These are phyloP conservation scores for Verticillium klebahnii DNA, from an alignment of 2,329 filamentous ascomycete species.

Conservation along the genomic window DNA sequence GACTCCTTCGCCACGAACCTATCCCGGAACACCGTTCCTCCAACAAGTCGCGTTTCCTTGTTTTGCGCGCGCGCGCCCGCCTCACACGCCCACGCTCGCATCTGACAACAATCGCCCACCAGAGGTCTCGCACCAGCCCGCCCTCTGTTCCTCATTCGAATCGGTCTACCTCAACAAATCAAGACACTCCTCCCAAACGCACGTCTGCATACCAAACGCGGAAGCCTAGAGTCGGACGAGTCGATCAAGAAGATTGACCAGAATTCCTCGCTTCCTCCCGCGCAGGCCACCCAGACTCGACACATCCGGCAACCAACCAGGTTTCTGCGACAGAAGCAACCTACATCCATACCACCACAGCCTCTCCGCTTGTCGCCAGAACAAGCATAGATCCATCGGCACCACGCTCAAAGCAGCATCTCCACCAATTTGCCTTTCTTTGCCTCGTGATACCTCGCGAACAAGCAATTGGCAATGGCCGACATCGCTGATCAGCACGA, in stretches of 20 bases:
- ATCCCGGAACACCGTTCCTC: conserved; percentile 12
- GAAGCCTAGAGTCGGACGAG: conserved; percentile 23
- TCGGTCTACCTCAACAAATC: conserved; percentile 1
- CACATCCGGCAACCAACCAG: conserved; percentile 46
- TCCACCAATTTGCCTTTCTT: conserved; percentile 55
- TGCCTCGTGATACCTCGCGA: conserved; percentile 36
- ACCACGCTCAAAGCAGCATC: conserved; percentile 62
- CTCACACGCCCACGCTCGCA: conserved; percentile 3
- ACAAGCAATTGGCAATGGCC: conserved; percentile 52
- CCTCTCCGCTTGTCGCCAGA: conserved; percentile 55
- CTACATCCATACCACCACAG: conserved; percentile 22
- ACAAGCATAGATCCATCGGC: conserved; percentile 63
- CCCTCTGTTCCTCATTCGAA: background rate
- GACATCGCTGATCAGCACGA: conserved; percentile 77
- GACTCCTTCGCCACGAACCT: background rate
- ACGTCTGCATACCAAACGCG: conserved; percentile 21
- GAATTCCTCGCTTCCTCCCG: conserved; percentile 40
- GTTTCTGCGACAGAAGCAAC: conserved; percentile 47
- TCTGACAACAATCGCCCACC: background rate
- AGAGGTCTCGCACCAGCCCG: background rate
- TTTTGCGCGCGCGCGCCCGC: background rate
- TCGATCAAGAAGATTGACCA: conserved; percentile 32
- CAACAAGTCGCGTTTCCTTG: conserved; percentile 1
- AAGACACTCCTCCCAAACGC: background rate
- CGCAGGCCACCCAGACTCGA: conserved; percentile 35